Base-by-base conservation (phyloP, 2,329 filamentous ascomycete species). In the Periglandula ipomoeae region DNA sequence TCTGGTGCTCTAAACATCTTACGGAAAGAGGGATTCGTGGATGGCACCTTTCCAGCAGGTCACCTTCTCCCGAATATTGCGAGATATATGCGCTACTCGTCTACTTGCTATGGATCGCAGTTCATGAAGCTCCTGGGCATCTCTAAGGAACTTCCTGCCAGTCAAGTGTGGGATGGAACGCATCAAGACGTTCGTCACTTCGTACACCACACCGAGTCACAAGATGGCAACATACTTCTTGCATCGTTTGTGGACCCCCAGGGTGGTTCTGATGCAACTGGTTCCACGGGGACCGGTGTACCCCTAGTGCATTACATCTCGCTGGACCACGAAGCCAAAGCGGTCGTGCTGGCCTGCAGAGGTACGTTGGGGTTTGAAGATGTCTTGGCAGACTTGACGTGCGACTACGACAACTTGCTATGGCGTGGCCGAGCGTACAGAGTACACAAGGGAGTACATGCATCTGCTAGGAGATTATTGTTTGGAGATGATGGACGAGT, bases 281-380 rank as follows among this genome's bases (percentile, higher is more conserved):
- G 84, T 1, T 74, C 80, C 20, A 84, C 79, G 2, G 78, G 78
- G 32, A 82, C 79, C 0, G 82, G 82, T 0, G 76, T 86, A 49
- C 84, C 84, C 1, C 70, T 88, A 17, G 83, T 87, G 2, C 84
- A 88, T 62, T 88, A 86, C 56, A 78, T 88, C 32, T 82, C 82
- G 2, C 67, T 88, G 1, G 84, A 88, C 55, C 82, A 85, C 58
- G 79, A 83, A 46, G 83, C 83, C 2, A 83, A 81, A 57, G 83
- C 84, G 0, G 79, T 88, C 0, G 83, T 88, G 0, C 68, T 88
- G n/a, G 82, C 83, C 1, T 84, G 85, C 45, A 76, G 84, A 34
- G 84, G 84, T 2, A 88, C 84, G 0, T 70, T 86, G 35, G 84
- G 84, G 0, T 87, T 87, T 52, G 84, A 87, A 57, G 84, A 88